A percentile compares a stretch with the other conserved stretches of the same genome.
These are phyloP conservation scores for Huntiella savannae DNA, from an alignment of 2,329 filamentous ascomycete genomes.

Conservation along the genomic window DNA sequence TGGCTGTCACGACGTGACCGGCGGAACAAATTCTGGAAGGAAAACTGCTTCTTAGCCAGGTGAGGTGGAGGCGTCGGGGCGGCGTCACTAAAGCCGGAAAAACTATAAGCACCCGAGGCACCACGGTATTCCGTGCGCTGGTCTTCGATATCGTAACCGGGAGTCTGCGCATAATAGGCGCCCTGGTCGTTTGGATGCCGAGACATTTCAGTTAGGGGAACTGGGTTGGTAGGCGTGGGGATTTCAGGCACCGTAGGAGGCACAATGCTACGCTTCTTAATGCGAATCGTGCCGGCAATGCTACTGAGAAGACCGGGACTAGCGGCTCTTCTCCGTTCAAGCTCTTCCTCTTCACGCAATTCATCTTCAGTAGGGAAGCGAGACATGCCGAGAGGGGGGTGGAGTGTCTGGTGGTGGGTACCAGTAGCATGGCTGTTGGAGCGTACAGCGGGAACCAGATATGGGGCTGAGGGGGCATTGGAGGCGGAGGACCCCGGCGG, in stretches of 20 bases:
- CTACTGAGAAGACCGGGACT: slow-evolving; percentile 30
- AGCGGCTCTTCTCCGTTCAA: slow-evolving; percentile 14
- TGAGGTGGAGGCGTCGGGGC: slow-evolving; percentile 37
- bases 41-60: slow-evolving; percentile 60
- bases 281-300: slow-evolving; percentile 36
- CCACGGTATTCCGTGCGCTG: slow-evolving; percentile 28
- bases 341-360: slow-evolving; percentile 30
- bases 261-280: slow-evolving; percentile 14
- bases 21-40: slow-evolving; percentile 69
- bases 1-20: slow-evolving; percentile 13
- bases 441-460: background rate
- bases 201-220: slow-evolving; percentile 42
- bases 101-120: slow-evolving; percentile 23
- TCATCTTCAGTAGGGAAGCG: slow-evolving; percentile 54
- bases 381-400: slow-evolving; percentile 77
- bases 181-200: slow-evolving; percentile 23
- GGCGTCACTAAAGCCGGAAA: slow-evolving; percentile 16
- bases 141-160: slow-evolving; percentile 28
- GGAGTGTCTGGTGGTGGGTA: slow-evolving; percentile 18
- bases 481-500: slow-evolving; percentile 7
- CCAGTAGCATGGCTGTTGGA: slow-evolving; percentile 17
- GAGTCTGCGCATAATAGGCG: slow-evolving; percentile 21
- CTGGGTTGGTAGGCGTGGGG: slow-evolving; percentile 39
- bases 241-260: slow-evolving; percentile 22
- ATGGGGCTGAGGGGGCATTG: background rate